Evolutionary conservation across 2,329 filamentous ascomycete species (phyloP).

Genomic region (Didymosphaeria variabile): DNA sequence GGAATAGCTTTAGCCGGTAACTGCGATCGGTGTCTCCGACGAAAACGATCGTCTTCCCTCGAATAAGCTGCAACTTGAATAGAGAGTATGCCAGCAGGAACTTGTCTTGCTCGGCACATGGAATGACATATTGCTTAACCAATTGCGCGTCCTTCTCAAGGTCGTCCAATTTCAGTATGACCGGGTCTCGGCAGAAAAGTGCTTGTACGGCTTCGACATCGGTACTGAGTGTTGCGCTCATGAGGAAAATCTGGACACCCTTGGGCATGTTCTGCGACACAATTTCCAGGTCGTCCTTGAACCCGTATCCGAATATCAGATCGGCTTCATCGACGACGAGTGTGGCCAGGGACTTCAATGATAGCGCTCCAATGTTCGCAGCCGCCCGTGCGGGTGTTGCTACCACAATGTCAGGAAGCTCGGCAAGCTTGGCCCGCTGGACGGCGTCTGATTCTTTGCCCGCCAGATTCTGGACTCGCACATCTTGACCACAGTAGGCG

Average conservation of each 20-base stretch:
- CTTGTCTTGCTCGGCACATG: conserved; percentile 96
- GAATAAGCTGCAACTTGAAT: conserved; percentile 92
- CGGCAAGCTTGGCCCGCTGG: conserved; percentile 84
- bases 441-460: conserved; percentile 91
- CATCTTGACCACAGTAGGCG: conserved; percentile 83
- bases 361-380: conserved; percentile 76
- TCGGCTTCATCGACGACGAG: conserved; percentile 95
- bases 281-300: conserved; percentile 86
- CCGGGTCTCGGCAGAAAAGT: conserved; percentile 84
- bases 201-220: conserved; percentile 87
- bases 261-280: conserved; percentile 81
- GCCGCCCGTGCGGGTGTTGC: conserved; percentile 88
- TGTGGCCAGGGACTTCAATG: conserved; percentile 74
- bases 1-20: conserved; percentile 91
- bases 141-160: conserved; percentile 78
- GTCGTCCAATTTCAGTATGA: conserved; percentile 82
- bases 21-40: conserved; percentile 88
- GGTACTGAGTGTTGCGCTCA: conserved; percentile 89
- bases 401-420: conserved; percentile 87
- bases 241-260: conserved; percentile 88
- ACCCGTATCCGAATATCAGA: conserved; percentile 90
- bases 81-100: conserved; percentile 93
- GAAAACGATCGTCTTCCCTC: conserved; percentile 87
- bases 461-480: conserved; percentile 85
- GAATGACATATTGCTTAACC: conserved; percentile 87